A percentile compares a stretch with the other conserved stretches of the same genome.
Evolutionary conservation across 495 filamentous ascomycete species (phyloP).

Genomic region (Aspergillus wentii): DNA sequence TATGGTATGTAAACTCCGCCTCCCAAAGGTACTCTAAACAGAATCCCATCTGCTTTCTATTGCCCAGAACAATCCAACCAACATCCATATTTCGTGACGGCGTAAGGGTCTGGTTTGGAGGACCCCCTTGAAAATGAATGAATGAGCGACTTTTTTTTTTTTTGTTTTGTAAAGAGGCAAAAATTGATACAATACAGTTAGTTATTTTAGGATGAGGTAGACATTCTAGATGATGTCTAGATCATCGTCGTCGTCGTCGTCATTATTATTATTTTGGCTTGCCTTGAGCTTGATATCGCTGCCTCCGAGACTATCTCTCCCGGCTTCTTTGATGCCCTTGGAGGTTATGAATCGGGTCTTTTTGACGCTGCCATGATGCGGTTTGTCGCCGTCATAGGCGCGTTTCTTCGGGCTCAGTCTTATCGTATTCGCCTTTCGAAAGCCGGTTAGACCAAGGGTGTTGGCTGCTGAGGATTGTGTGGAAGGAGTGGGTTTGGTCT

Average conservation of each 20-base stretch:
- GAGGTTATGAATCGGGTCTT: slow-evolving; percentile 80
- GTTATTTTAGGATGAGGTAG: neutral
- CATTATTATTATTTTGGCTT: slow-evolving; percentile 28
- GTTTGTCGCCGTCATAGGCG: slow-evolving; percentile 27
- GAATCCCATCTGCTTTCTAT: too few species aligned
- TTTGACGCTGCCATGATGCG: slow-evolving; percentile 46
- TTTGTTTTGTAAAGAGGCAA: too few species aligned
- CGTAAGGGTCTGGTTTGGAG: too few species aligned
- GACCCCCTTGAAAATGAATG: too few species aligned
- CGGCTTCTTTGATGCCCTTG: slow-evolving; percentile 71
- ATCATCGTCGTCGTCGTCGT: slow-evolving; percentile 48
- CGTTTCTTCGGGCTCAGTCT: slow-evolving; percentile 68
- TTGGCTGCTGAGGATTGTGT: slow-evolving; percentile 9
- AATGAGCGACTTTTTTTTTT: too few species aligned
- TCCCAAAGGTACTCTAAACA: too few species aligned
- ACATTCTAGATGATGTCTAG: slow-evolving; percentile 46
- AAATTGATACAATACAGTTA: too few species aligned
- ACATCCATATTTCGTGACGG: too few species aligned
- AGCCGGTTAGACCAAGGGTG: slow-evolving; percentile 21
- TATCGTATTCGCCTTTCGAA: slow-evolving; percentile 43
- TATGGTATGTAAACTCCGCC: too few species aligned
- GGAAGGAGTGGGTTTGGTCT: slow-evolving; percentile 4
- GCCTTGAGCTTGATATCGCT: slow-evolving; percentile 24
- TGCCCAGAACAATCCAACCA: too few species aligned
- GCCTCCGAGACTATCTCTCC: slow-evolving; percentile 66